These are phyloP conservation scores for Ogataea ramenticola DNA, from an alignment of 805 yeast genomes.

Conservation along the genomic window DNA sequence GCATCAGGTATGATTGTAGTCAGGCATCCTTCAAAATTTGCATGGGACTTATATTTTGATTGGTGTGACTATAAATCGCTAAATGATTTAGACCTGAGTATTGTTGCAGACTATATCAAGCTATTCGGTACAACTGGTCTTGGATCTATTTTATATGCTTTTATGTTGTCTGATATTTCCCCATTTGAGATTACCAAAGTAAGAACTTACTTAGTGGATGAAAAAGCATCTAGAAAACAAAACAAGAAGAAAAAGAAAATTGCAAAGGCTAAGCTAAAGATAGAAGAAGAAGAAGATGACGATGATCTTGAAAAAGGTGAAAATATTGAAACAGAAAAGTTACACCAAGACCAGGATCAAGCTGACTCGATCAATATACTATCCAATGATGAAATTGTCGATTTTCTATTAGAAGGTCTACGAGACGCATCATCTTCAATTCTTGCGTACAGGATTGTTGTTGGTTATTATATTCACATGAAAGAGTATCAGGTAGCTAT, in stretches of 20 bases:
- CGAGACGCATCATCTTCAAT: conserved; percentile 32
- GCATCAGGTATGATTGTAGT: conserved; percentile 70
- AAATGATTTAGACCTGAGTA: conserved; percentile 37
- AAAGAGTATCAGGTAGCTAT: conserved; percentile 61
- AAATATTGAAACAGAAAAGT: conserved; percentile 3
- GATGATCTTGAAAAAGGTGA: conserved; percentile 12
- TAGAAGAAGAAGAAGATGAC: conserved; percentile 17
- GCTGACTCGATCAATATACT: background rate
- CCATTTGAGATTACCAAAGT: conserved; percentile 38
- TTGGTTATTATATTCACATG: conserved; percentile 49
- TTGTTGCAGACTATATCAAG: conserved; percentile 44
- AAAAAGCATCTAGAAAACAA: conserved; percentile 5
- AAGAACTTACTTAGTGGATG: conserved; percentile 14
- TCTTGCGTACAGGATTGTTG: conserved; percentile 59
- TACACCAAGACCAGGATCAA: conserved; percentile 6
- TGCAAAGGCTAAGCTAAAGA: conserved; percentile 4
- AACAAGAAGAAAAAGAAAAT: conserved; percentile 10
- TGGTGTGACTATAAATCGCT: conserved; percentile 55
- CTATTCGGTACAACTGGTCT: conserved; percentile 50
- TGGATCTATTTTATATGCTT: conserved; percentile 52
- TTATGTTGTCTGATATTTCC: conserved; percentile 59
- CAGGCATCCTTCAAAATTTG: conserved; percentile 48
- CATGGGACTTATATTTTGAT: conserved; percentile 72
- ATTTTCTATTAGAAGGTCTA: conserved; percentile 33
- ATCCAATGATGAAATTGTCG: conserved; percentile 31